A percentile compares a stretch with the other conserved stretches of the same genome.
These are phyloP conservation scores for Rhizoclosmatium globosum DNA, from an alignment of 192 early-diverging fungal genomes.

Conservation along the genomic window DNA sequence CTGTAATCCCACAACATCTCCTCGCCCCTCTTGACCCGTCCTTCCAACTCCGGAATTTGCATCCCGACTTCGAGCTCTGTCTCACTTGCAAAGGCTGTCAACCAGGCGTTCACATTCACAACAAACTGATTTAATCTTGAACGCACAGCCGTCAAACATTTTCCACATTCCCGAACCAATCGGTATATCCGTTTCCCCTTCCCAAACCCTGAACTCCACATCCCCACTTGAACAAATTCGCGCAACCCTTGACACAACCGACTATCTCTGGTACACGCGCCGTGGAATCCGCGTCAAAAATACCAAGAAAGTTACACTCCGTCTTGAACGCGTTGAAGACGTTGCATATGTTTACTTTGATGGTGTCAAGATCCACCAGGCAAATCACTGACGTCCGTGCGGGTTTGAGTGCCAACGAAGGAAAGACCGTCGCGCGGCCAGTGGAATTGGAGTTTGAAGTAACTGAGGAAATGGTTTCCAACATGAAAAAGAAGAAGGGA, in stretches of 20 bases:
- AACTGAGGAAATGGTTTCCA: neutral
- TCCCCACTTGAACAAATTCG: constrained; percentile 47
- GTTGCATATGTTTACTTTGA: constrained; percentile 38
- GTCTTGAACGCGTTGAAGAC: constrained; percentile 10
- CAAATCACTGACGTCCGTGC: neutral
- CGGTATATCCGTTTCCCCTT: constrained; percentile 1
- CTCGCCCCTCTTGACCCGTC: neutral
- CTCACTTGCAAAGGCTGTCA: neutral
- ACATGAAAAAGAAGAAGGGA: neutral
- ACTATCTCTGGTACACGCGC: constrained; percentile 52
- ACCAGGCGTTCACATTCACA: neutral
- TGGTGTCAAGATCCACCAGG: constrained; percentile 5
- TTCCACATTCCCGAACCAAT: constrained; percentile 21
- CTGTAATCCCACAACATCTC: neutral
- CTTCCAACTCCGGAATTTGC: neutral
- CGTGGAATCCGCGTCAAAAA: neutral
- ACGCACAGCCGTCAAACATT: constrained; percentile 1
- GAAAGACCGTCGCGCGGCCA: neutral
- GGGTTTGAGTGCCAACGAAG: neutral
- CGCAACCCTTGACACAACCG: constrained; percentile 40
- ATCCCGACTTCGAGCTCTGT: neutral
- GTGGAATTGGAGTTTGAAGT: neutral
- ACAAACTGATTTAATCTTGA: constrained; percentile 12
- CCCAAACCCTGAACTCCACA: neutral
- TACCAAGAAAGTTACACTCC: neutral